Percentiles rank a stretch among this genome's conserved stretches.
These are phyloP conservation scores for Spizellomyces punctatus DNA, from an alignment of 192 early-diverging fungal species.

Conservation along the genomic window DNA sequence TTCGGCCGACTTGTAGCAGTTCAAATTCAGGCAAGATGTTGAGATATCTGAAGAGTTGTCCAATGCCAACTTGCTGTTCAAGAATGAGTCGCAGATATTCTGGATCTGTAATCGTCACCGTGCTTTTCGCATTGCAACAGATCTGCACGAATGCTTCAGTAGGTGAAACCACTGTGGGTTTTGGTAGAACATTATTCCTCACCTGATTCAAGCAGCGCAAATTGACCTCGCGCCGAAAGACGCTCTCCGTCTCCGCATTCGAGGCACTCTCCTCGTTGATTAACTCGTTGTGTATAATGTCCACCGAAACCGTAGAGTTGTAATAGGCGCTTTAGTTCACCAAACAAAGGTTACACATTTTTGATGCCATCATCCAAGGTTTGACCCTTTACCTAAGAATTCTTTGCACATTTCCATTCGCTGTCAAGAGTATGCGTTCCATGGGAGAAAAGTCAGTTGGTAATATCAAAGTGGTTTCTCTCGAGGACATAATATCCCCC, in stretches of 20 bases:
- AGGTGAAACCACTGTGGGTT: no score
- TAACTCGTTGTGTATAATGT: constrained; percentile 46
- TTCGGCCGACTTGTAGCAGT: constrained; percentile 34
- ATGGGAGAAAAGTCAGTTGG: constrained; percentile 44
- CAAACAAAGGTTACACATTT: neutral
- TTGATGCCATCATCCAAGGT: no score
- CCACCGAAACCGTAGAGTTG: constrained; percentile 49
- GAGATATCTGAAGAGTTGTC: constrained; percentile 57
- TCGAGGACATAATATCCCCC: constrained; percentile 56
- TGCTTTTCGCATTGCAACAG: constrained; percentile 44
- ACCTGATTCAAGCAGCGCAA: constrained; percentile 33
- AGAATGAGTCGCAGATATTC: constrained; percentile 38
- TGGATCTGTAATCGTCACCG: constrained; percentile 36
- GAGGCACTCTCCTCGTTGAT: constrained; percentile 1
- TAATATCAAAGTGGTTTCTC: constrained; percentile 40
- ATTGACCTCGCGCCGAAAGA: constrained; percentile 47
- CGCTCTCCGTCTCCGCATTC: constrained; percentile 1
- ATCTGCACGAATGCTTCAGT: constrained; percentile 24
- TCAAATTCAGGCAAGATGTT: constrained; percentile 53
- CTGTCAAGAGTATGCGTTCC: constrained; percentile 54
- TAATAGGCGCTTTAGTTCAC: constrained; percentile 42
- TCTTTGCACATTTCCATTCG: constrained; percentile 59
- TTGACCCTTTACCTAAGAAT: constrained; percentile 41
- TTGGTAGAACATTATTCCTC: neutral
- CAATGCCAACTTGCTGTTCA: constrained; percentile 51